Percentiles rank a stretch among this genome's conserved stretches.
phyloP scores from a whole-genome alignment of 2,329 filamentous ascomycete genomes.

The Bipolaris zeicola region DNA sequence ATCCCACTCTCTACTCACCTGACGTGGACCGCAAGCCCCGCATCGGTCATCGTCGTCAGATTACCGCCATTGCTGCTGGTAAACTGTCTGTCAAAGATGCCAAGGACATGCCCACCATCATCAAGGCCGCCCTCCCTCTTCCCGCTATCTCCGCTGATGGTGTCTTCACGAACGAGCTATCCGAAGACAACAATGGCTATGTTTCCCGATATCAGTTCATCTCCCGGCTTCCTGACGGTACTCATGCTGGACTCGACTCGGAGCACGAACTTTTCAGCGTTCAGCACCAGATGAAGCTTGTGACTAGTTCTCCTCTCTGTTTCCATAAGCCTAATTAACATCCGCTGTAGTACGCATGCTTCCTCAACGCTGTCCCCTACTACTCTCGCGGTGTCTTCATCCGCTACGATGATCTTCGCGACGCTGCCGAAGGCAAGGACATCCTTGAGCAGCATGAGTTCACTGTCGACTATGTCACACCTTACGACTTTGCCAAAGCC shows the following conservation, averaged over 20 bases:
- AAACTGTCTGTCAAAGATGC: slow-evolving; percentile 9
- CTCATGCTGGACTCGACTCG: slow-evolving; percentile 27
- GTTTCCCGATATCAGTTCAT: slow-evolving; percentile 37
- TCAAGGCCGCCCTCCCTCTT: slow-evolving; percentile 20
- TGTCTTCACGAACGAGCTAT: slow-evolving; percentile 37
- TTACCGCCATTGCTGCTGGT: slow-evolving; percentile 16
- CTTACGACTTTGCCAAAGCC: slow-evolving; percentile 31
- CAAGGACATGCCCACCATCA: slow-evolving; percentile 10
- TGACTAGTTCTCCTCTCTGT: slow-evolving; percentile 17
- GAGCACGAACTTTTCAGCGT: slow-evolving; percentile 33
- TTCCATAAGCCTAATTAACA: slow-evolving; percentile 22
- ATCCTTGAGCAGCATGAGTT: slow-evolving; percentile 31
- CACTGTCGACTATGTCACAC: slow-evolving; percentile 26
- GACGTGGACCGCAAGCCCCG: slow-evolving; percentile 26
- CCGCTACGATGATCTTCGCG: slow-evolving; percentile 48
- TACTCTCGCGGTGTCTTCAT: slow-evolving; percentile 35
- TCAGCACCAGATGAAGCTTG: slow-evolving; percentile 38
- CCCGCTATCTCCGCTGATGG: slow-evolving; percentile 19
- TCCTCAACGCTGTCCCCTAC: slow-evolving; percentile 28
- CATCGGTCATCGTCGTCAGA: slow-evolving; percentile 19
- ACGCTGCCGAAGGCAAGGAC: slow-evolving; percentile 38
- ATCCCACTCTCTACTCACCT: slow-evolving; percentile 38
- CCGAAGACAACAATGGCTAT: slow-evolving; percentile 22
- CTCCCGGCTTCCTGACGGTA: slow-evolving; percentile 25
- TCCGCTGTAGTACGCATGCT: slow-evolving; percentile 31